Evolutionary conservation across 1,284 basidiomycete genomes (phyloP).

Genomic region (Sanghuangporus sanghuang): DNA sequence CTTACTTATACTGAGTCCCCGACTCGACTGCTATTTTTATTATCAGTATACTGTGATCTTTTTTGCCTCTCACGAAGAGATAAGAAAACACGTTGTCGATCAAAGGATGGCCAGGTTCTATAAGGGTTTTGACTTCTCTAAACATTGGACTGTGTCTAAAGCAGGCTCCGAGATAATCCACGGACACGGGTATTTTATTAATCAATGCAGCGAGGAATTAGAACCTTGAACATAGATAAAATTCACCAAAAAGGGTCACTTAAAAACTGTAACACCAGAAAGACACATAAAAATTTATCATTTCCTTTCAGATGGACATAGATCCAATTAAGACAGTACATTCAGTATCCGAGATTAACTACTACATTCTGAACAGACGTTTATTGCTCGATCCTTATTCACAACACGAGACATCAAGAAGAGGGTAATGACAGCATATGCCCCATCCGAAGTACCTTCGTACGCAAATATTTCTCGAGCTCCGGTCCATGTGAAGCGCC

Average conservation of each 20-base stretch:
- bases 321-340: not conserved
- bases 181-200: too few species aligned
- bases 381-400: not conserved
- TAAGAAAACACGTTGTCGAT: not conserved
- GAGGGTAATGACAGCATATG: constrained; percentile 74
- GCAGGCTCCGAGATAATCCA: too few species aligned
- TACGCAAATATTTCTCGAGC: constrained; percentile 91
- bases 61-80: not conserved
- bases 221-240: too few species aligned
- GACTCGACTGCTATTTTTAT: not conserved
- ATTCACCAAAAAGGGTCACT: too few species aligned
- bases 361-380: not conserved
- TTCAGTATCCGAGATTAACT: not conserved
- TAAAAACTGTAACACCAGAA: too few species aligned
- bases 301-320: not conserved
- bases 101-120: not conserved
- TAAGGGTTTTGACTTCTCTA: too few species aligned
- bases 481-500: constrained; percentile 80
- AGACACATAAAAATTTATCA: too few species aligned
- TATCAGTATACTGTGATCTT: not conserved
- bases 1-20: not conserved
- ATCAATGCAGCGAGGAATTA: too few species aligned
- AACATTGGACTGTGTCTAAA: too few species aligned
- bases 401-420: not conserved
- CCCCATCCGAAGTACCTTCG: constrained; percentile 96